These are phyloP conservation scores for Mrakia frigida DNA, from an alignment of 768 basidiomycete genomes.

Conservation along the genomic window DNA sequence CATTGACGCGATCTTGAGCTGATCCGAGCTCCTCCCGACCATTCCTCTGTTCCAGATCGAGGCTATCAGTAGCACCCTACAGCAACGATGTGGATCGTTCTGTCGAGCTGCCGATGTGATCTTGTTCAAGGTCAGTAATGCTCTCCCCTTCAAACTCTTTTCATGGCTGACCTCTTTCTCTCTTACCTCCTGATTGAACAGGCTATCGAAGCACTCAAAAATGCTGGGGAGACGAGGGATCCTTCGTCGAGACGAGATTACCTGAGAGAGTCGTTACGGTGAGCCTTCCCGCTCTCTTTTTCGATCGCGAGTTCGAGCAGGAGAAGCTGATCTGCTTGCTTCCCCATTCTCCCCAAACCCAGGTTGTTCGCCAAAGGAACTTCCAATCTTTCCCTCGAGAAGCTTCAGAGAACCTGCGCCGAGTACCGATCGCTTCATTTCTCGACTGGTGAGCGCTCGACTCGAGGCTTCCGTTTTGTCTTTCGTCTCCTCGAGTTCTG, in stretches of 20 bases:
- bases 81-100: slow-evolving; percentile 92
- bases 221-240: slow-evolving; percentile 75
- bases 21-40: not conserved
- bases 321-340: not conserved
- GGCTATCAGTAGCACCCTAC: slow-evolving; percentile 88
- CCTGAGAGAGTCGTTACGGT: slow-evolving; percentile 84
- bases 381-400: slow-evolving; percentile 72
- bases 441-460: slow-evolving; percentile 59
- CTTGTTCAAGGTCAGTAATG: slow-evolving; percentile 71
- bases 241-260: slow-evolving; percentile 67
- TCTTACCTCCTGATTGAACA: not conserved
- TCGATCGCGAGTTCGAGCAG: not conserved
- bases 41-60: slow-evolving; percentile 62
- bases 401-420: slow-evolving; percentile 76
- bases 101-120: slow-evolving; percentile 98
- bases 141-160: not conserved
- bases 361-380: slow-evolving; percentile 88
- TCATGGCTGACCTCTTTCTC: too few species aligned
- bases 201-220: slow-evolving; percentile 90
- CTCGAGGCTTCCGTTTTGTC: not conserved
- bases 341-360: not conserved
- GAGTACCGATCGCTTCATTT: slow-evolving; percentile 82
- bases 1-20: too few species aligned
- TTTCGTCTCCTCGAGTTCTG: not conserved
- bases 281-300: slow-evolving; percentile 34